These are phyloP conservation scores for Ceratorhiza oryzae-sativae DNA, from an alignment of 1,284 basidiomycete species.

Conservation along the genomic window DNA sequence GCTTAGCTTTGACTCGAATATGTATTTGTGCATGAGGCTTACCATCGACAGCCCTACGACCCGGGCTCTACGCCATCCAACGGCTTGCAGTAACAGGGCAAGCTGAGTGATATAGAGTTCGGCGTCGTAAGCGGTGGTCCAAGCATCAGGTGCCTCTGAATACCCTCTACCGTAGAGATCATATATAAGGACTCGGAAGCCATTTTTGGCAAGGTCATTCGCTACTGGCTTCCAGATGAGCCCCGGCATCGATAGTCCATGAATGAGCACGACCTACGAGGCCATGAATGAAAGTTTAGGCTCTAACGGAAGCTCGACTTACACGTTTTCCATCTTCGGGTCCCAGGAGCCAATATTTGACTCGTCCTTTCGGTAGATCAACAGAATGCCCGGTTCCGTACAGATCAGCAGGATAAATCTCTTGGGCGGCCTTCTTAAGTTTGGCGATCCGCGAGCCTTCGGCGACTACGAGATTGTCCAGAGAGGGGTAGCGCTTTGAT, in stretches of 20 bases:
- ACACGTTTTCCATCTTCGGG: slow-evolving; percentile 73
- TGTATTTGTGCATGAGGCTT: background rate
- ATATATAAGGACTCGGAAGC: slow-evolving; percentile 77
- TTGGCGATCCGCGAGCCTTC: background rate
- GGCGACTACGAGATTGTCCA: slow-evolving; percentile 19
- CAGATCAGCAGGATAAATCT: slow-evolving; percentile 72
- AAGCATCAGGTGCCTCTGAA: slow-evolving; percentile 64
- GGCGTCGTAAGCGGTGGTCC: slow-evolving; percentile 67
- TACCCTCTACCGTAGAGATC: slow-evolving; percentile 83
- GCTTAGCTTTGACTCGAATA: background rate
- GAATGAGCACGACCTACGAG: slow-evolving; percentile 71
- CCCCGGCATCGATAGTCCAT: slow-evolving; percentile 76
- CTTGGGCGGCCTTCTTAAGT: slow-evolving; percentile 32
- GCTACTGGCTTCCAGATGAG: slow-evolving; percentile 77
- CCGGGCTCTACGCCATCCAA: slow-evolving; percentile 69
- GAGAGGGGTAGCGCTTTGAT: slow-evolving; percentile 17
- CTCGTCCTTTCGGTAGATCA: slow-evolving; percentile 66
- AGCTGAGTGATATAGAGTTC: slow-evolving; percentile 74
- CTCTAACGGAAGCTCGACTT: slow-evolving; percentile 30
- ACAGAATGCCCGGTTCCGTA: slow-evolving; percentile 68
- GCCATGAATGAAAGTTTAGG: background rate
- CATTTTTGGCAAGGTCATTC: slow-evolving; percentile 63
- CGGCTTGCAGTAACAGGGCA: slow-evolving; percentile 78
- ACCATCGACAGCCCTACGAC: slow-evolving; percentile 79
- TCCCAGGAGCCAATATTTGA: slow-evolving; percentile 76